Conservation (phyloP, 306 rosid species). For the Prunus mume region DNA sequence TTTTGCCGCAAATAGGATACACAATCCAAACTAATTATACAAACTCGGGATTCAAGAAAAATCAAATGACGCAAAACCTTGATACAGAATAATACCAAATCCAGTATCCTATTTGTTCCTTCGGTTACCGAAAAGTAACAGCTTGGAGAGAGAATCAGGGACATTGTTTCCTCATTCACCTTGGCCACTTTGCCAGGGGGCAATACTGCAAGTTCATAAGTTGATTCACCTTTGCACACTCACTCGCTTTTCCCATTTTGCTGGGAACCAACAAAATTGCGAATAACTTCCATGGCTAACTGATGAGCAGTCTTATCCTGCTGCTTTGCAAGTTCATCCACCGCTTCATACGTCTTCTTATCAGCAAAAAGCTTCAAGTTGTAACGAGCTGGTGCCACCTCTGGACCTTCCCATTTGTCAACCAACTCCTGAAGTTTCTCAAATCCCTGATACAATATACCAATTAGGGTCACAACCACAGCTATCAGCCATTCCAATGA, state of each 20-base stretch:
- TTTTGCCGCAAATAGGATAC: slow-evolving; percentile 1
- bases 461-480: slow-evolving; percentile 17
- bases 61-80: slow-evolving; percentile 23
- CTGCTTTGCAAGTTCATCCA: slow-evolving; percentile 69
- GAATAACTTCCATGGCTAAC: slow-evolving; percentile 83
- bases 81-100: slow-evolving; percentile 25
- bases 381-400: slow-evolving; percentile 51
- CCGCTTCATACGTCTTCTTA: slow-evolving; percentile 77
- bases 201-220: slow-evolving; percentile 13
- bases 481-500: not conserved
- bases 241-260: slow-evolving; percentile 77
- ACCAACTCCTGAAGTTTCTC: slow-evolving; percentile 71
- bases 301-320: slow-evolving; percentile 92
- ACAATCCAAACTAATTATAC: slow-evolving; percentile 9
- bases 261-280: slow-evolving; percentile 76
- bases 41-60: slow-evolving; percentile 8
- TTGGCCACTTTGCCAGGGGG: slow-evolving; percentile 12
- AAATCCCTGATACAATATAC: slow-evolving; percentile 64
- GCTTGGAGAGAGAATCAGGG: slow-evolving; percentile 20
- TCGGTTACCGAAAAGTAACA: slow-evolving; percentile 53
- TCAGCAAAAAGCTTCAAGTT: slow-evolving; percentile 86
- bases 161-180: slow-evolving; percentile 20
- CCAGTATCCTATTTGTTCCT: slow-evolving; percentile 17
- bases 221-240: slow-evolving; percentile 4
- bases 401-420: slow-evolving; percentile 92